Evolutionary conservation across 495 filamentous ascomycete genomes (phyloP).

Genomic region (Tuber magnatum): DNA sequence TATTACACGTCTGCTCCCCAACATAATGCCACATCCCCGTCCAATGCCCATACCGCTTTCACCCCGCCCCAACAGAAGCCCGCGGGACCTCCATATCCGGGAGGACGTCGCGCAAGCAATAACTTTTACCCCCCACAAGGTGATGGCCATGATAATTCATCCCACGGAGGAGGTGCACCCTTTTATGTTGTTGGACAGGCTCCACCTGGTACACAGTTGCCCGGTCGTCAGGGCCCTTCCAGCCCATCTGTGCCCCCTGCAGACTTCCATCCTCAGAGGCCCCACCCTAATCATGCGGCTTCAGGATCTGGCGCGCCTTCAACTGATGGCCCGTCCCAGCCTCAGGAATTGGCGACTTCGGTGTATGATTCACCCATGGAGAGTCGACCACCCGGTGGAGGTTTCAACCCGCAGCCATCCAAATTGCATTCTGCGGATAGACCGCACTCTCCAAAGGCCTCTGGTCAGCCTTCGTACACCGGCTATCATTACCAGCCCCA

Average conservation of each 20-base stretch:
- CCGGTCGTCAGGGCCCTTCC: constrained; percentile 42
- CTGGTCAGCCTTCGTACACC: constrained; percentile 19
- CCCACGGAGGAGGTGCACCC: constrained; percentile 26
- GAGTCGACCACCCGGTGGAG: constrained; percentile 43
- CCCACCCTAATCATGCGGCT: constrained; percentile 44
- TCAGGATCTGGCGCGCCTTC: constrained; percentile 51
- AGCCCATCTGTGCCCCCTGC: constrained; percentile 40
- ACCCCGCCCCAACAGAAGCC: constrained; percentile 42
- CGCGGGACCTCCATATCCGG: constrained; percentile 28
- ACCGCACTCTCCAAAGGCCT: constrained; percentile 16
- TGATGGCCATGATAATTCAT: constrained; percentile 26
- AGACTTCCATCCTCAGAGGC: constrained; percentile 17
- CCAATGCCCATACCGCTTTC: constrained; percentile 41
- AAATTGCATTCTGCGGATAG: constrained; percentile 15
- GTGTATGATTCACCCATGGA: constrained; percentile 74
- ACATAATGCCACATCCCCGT: constrained; percentile 40
- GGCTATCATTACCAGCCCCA: constrained; percentile 30
- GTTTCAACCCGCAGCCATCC: constrained; percentile 26
- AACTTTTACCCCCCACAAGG: constrained; percentile 29
- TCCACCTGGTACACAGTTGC: constrained; percentile 26
- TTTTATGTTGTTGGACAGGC: constrained; percentile 41
- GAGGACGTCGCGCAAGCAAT: constrained; percentile 31
- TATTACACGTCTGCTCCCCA: constrained; percentile 43
- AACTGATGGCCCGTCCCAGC: constrained; percentile 59
- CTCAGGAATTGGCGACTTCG: constrained; percentile 79